These are phyloP conservation scores for Drosera spatulata DNA, from an alignment of 179 eudicot species.

Conservation along the genomic window DNA sequence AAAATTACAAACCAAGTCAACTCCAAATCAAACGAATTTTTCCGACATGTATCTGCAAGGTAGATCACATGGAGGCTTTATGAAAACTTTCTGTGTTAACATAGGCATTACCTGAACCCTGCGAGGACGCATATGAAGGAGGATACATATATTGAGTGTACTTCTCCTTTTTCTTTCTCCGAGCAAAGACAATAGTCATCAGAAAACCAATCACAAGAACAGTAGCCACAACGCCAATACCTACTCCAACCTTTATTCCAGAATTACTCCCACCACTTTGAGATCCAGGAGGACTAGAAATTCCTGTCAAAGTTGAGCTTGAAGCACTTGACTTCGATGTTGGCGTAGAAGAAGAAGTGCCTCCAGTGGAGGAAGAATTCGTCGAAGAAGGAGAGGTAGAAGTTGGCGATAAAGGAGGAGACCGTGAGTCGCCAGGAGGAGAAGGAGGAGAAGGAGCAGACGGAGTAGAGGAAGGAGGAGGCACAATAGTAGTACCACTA, in stretches of 20 bases:
- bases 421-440: slow-evolving; percentile 8
- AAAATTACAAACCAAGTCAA: no score
- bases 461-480: slow-evolving; percentile 9
- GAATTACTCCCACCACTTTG: slow-evolving; percentile 2
- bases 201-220: slow-evolving; percentile 42
- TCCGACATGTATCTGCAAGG: no score
- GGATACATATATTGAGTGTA: slow-evolving; percentile 39
- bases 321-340: slow-evolving; percentile 13
- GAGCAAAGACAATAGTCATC: slow-evolving; percentile 35
- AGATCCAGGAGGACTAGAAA: slow-evolving; percentile 5
- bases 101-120: slow-evolving; percentile 40
- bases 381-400: slow-evolving; percentile 9
- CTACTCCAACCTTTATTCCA: slow-evolving; percentile 25
- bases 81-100: no score
- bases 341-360: slow-evolving; percentile 18
- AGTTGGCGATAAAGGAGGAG: slow-evolving; percentile 9
- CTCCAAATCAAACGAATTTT: no score
- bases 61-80: no score
- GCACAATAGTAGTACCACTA: slow-evolving; percentile 12
- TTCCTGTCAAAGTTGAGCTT: slow-evolving; percentile 1
- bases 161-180: slow-evolving; percentile 37
- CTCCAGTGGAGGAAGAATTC: no score
- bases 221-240: slow-evolving; percentile 45
- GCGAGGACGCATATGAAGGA: slow-evolving; percentile 69
- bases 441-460: slow-evolving; percentile 9